Base-by-base conservation (phyloP, 441 rosid genomes). In the Brassica balearica region DNA sequence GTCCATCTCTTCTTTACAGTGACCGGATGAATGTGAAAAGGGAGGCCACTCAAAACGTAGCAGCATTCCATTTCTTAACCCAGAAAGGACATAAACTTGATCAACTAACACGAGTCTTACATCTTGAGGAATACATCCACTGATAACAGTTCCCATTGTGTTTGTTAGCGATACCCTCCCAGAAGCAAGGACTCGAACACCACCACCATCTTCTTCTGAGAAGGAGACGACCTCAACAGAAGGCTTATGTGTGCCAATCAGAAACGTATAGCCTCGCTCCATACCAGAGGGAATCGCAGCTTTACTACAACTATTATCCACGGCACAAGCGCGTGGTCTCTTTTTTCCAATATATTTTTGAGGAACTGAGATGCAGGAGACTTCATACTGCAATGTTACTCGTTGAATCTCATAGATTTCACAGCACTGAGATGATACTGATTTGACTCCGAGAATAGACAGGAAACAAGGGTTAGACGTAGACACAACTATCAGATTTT, bases 1-100 rank as follows among this genome's bases (percentile, higher is more conserved):
- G 53, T 81, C 82, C 70, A 80, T 82, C 80, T 83, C 81, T 81
- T 78, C 79, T 60, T 77, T 65, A 77, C 73, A 65, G 58, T 84
- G 77, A 82, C 77, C 89, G 23, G 85, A 71, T 75, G 88, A 80
- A 67, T 80, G 76, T 76, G 80, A 61, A 66, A 84, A 69, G 75
- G 89, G 78, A 71, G 97, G 94, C 97, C 95, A 92, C 85, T 96
- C 98, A 88, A 94, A 94, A 38, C 97, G 94, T 70, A 96, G 97
- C 56, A 96, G 88, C 99, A 96, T 96, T 70, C 99, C 99, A 81
- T 96, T 96, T 88, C 99, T 94, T 86, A 96, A 87, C 69, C 99
- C 98, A 69, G 90, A 84, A 73, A 96, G 95, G 77, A 94, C 89
- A 83, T 94, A 96, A 69, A 85, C 75, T 66, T 87, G 96, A 82